These are phyloP conservation scores for Pythium rishiriense DNA, from an alignment of 352 stramenopile genomes.

Conservation along the genomic window DNA sequence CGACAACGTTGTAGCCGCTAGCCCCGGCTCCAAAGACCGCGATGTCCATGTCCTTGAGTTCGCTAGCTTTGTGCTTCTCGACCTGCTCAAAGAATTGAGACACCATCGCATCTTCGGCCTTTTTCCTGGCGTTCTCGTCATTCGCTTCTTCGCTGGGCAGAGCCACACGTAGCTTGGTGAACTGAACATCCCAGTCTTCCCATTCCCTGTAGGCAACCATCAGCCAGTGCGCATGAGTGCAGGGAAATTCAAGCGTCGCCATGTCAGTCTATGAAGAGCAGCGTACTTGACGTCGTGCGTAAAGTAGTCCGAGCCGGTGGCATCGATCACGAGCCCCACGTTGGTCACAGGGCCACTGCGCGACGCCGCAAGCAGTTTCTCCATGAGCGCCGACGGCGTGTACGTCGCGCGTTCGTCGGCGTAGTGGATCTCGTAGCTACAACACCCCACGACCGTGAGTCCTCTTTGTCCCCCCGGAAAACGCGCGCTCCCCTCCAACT, in stretches of 20 bases:
- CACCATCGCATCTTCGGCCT: conserved; percentile 54
- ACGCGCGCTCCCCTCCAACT: conserved; percentile 5
- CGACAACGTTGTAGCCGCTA: conserved; percentile 63
- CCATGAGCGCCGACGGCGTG: conserved; percentile 74
- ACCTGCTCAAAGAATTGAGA: conserved; percentile 61
- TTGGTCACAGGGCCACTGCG: conserved; percentile 62
- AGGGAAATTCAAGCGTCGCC: conserved; percentile 3
- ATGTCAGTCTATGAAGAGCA: neutral
- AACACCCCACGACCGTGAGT: neutral
- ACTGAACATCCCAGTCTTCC: conserved; percentile 88
- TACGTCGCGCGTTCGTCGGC: conserved; percentile 49
- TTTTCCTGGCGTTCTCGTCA: conserved; percentile 36
- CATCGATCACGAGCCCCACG: conserved; percentile 79
- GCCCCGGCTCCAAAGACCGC: conserved; percentile 61
- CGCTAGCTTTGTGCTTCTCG: conserved; percentile 48
- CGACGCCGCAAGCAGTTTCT: conserved; percentile 72
- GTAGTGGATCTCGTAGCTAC: conserved; percentile 85
- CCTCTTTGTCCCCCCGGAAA: neutral
- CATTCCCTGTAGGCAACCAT: conserved; percentile 54
- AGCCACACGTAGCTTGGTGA: conserved; percentile 54
- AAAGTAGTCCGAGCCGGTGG: conserved; percentile 65
- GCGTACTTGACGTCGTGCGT: conserved; percentile 77
- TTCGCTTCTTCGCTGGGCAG: conserved; percentile 23
- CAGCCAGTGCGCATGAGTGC: neutral
- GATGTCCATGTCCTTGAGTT: conserved; percentile 77